Evolutionary conservation across 345 rosid genomes (phyloP), one percentile per base, ranked within the genome.

Genomic region (Camelina sativa): DNA sequence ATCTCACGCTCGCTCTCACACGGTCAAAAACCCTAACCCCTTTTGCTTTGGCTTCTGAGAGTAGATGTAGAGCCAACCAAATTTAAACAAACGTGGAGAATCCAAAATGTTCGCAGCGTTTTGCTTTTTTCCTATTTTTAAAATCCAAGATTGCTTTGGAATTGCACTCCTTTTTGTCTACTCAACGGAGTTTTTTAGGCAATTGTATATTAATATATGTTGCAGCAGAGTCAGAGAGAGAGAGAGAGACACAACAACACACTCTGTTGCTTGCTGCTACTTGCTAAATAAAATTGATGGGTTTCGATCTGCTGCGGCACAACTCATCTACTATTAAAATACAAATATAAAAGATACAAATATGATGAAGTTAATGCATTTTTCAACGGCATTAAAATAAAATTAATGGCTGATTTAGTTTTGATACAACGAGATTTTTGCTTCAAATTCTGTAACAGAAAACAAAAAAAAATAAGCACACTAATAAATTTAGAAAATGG

Each of bases 1-100:
- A 66, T 77, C 44, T 72, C 44, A 11, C 17, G 22, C 64, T 78
- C 70, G 81, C 60, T 77, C 60, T 77, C 44, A 69, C 50, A 11
- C 17, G 22, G 69, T 78, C 70, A 73, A 58, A 79, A 73, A 67
- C 61, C 75, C 75, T 69, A 66, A 69, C 48, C 40, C 78, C 46
- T 5, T 59, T 69, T 19, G 60, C 25, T 51, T 51, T 68, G 82
- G 72, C 71, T 69, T 48, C 47, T 73, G 40, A 54, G 82, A 62
- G 79, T 55, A 67, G 82, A 66, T 64, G 67, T 22, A 74, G 71
- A 77, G 78, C 78, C 81, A 73, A 43, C 62, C 23, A 48, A 71
- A 61, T 47, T 40, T 15, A 41, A 65, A 77, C 32, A 75, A 67
- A 70, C 67, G 80, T 64, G 62, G 65, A 48, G 76, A 77, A 38